Percentiles rank a stretch among this genome's conserved stretches.
These are phyloP conservation scores for Suhomyces yuchorum DNA, from an alignment of 1,139 yeast genomes.

Conservation along the genomic window DNA sequence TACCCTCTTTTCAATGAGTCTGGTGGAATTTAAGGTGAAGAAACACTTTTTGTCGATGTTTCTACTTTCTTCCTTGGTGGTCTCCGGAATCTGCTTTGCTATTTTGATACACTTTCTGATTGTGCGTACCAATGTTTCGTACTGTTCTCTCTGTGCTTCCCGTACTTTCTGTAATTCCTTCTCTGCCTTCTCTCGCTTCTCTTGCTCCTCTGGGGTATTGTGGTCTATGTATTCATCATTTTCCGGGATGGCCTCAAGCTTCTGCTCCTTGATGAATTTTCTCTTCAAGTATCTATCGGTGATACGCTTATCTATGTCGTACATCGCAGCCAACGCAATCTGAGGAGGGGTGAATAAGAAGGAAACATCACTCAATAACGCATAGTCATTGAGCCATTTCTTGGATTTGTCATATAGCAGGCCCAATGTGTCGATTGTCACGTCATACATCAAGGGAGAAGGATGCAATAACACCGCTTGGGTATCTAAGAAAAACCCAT, in stretches of 20 bases:
- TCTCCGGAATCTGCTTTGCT: conserved; percentile 44
- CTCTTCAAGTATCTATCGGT: conserved; percentile 65
- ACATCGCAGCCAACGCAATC: conserved; percentile 84
- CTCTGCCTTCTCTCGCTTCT: conserved; percentile 20
- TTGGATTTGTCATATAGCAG: conserved; percentile 70
- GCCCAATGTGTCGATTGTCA: conserved; percentile 48
- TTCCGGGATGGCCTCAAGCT: conserved; percentile 14
- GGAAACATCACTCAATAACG: conserved; percentile 68
- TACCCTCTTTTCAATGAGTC: conserved; percentile 47
- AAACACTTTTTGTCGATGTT: conserved; percentile 64
- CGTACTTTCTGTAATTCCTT: conserved; percentile 12
- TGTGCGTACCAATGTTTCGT: conserved; percentile 45
- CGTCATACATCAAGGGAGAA: conserved; percentile 38
- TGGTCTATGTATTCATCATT: conserved; percentile 6
- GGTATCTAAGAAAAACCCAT: conserved; percentile 88
- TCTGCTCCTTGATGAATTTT: conserved; percentile 46
- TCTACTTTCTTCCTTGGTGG: conserved; percentile 63
- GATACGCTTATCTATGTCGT: conserved; percentile 63
- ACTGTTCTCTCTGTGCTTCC: conserved; percentile 28
- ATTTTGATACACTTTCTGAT: conserved; percentile 53
- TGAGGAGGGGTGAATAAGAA: conserved; percentile 92
- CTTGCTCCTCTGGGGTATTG: conserved; percentile 5
- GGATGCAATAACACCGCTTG: conserved; percentile 61
- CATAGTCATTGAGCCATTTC: conserved; percentile 60
- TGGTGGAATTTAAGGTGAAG: conserved; percentile 60